Base-by-base conservation (phyloP, 306 rosid genomes). In the Quercus engelmannii region DNA sequence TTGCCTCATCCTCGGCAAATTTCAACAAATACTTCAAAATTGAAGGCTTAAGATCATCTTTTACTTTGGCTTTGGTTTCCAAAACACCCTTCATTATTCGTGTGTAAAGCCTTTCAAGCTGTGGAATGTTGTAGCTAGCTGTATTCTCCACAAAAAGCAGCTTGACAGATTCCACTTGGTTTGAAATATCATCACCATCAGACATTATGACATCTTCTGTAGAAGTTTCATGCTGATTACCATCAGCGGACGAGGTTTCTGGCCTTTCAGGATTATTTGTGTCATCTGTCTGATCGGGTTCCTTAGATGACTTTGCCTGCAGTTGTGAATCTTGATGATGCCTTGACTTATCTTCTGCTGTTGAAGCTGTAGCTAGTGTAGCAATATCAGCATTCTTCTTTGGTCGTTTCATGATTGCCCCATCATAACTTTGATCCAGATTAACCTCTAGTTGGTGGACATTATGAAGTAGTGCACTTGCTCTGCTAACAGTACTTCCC, bases 1-100 rank as follows among this genome's bases (percentile, higher is more conserved):
- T 95, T 55, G 92, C 85, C 76, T 87, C 93, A 74, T 91, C 90
- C 85, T 88, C 97, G 9, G 78, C 90, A 85, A 90, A 92, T 59
- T 91, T 83, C 74, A 81, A 77, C 83, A 95, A 85, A 85, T 84
- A 88, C 76, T 80, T 86, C 90, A 92, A 87, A 82, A 95, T 80
- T 54, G 86, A 84, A 84, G 79, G 71, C 90, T 80, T 90, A 10
- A 81, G 64, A 82, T 88, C 89, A 69, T 83, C 91, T 57, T 80
- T 80, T 57, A 46, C 89, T 76, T 65, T 76, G 57, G 74, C 83
- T 76, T 87, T 87, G 78, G 88, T 74, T 79, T 88, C 93, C 84
- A 92, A 92, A 80, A 95, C 83, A 52, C 89, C 91, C 94, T 91
- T 95, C 98, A 95, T 90, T 26, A 92, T 85, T 77, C 95, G 89